Evolutionary conservation across 2,329 filamentous ascomycete species (phyloP), one percentile per base, ranked within the genome.

Genomic region (Waltergamsia citrina): DNA sequence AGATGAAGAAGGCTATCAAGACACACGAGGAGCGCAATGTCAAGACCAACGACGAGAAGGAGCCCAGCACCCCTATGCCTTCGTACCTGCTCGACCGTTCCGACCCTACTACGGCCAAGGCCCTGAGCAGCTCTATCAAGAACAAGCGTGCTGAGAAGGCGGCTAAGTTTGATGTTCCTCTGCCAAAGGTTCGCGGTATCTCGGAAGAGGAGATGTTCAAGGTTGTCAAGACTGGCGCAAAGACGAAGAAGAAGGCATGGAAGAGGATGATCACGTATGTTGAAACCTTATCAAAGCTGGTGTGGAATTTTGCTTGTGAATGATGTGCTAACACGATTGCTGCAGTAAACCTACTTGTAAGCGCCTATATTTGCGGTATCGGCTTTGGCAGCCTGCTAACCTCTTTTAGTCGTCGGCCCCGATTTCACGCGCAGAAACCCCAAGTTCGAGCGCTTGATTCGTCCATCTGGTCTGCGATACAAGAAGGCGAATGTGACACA

Each of bases 151-250:
- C 74, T 42, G 93, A 94, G 60, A 94, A 95, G 72, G 86, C 88
- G 6, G 92, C 92, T 33, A 85, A 90, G 54, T 96, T 95, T 57
- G 75, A 74, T 21, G 92, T 96, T 25, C 92, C 92, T 2, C 60
- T 98, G 51, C 92, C 92, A 23, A 95, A 94, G 65, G 92, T 96
- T 29, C 77, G 85, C 51, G 90, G 57, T 38, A 95, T 96, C 48
- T 79, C 76, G 45, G 90, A 96, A 66, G 86, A 94, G 69, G 90
- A 94, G 67, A 90, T 95, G 82, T 96, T 96, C 70, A 90, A 85
- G 63, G 88, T 94, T 11, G 78, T 96, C 51, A 87, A 87, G 66
- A 96, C 90, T 21, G 90, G 92, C 49, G 93, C 93, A 75, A 95
- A 94, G 71, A 86, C 81, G 3, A 71, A 79, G 37, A 87, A 93